Percentiles rank a stretch among this genome's conserved stretches.
Evolutionary conservation across 192 early-diverging fungal genomes (phyloP).

Genomic region (Lunasporangiospora selenospora): DNA sequence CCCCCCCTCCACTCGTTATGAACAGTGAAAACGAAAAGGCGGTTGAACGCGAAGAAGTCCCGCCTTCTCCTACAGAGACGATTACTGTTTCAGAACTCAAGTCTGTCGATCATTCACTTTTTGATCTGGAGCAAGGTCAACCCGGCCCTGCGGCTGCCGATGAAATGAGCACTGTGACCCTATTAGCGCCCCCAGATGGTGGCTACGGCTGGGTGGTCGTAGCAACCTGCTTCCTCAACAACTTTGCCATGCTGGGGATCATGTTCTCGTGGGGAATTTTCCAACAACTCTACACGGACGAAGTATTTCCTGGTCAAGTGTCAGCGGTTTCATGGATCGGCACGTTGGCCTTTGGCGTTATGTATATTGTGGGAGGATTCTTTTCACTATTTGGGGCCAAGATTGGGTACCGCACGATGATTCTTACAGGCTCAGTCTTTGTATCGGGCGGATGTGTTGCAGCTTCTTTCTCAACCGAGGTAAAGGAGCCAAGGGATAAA

Average conservation of each 20-base stretch:
- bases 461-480: slow-evolving; percentile 55
- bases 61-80: too few species aligned
- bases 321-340: slow-evolving; percentile 53
- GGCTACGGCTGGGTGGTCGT: slow-evolving; percentile 55
- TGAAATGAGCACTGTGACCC: neutral
- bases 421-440: slow-evolving; percentile 22
- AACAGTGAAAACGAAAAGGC: too few species aligned
- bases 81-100: too few species aligned
- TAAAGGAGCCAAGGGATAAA: too few species aligned
- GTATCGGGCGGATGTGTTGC: slow-evolving; percentile 28
- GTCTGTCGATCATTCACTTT: too few species aligned
- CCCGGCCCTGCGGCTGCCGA: neutral
- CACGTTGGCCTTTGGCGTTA: slow-evolving; percentile 32
- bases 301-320: slow-evolving; percentile 48
- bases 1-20: too few species aligned
- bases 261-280: slow-evolving; percentile 58
- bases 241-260: slow-evolving; percentile 52
- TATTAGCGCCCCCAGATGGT: slow-evolving; percentile 44
- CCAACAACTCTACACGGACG: slow-evolving; percentile 51
- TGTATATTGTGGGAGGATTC: slow-evolving; percentile 37
- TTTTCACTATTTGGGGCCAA: slow-evolving; percentile 34
- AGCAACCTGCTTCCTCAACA: slow-evolving; percentile 46
- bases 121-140: too few species aligned
- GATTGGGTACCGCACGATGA: slow-evolving; percentile 41
- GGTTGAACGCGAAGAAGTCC: too few species aligned